Evolutionary conservation across 202 grass and related monocot genomes (phyloP).

Genomic region (Dendrocalamus latiflorus): DNA sequence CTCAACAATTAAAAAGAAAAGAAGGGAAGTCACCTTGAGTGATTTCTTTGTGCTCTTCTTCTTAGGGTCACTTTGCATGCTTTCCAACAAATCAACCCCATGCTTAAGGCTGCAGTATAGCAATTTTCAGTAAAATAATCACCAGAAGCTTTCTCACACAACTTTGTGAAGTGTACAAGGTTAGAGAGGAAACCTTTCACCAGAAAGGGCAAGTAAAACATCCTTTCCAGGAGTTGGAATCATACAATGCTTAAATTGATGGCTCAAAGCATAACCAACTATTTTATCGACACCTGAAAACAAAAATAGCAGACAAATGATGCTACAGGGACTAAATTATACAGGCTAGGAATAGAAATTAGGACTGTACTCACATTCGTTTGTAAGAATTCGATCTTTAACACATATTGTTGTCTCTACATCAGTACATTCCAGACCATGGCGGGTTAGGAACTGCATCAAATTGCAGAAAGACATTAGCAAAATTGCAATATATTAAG

Average conservation of each 20-base stretch:
- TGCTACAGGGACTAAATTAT: conserved; percentile 2
- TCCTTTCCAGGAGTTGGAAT: conserved; percentile 46
- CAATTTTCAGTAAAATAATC: conserved; percentile 26
- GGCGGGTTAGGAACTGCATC: too few species aligned
- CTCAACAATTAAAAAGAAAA: too few species aligned
- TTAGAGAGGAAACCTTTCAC: conserved; percentile 58
- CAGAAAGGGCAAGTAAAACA: conserved; percentile 45
- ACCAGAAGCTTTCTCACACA: conserved; percentile 13
- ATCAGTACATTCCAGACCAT: conserved; percentile 70
- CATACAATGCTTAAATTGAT: conserved; percentile 60
- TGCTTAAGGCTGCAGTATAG: conserved; percentile 69
- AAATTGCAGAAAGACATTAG: too few species aligned
- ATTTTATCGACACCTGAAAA: conserved; percentile 95
- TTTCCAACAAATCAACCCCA: conserved; percentile 73
- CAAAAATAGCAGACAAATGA: not conserved
- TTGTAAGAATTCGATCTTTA: conserved; percentile 91
- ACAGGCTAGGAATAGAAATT: not conserved
- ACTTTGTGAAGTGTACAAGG: conserved; percentile 10
- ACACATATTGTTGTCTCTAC: conserved; percentile 65
- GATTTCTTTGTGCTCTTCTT: too few species aligned
- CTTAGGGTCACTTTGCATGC: conserved; percentile 65
- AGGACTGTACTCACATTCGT: conserved; percentile 73
- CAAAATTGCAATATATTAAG: too few species aligned
- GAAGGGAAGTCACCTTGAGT: too few species aligned
- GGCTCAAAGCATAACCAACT: conserved; percentile 82